Evolutionary conservation across 164 flowering plant genomes (phyloP).

Genomic region (Nymphaea thermarum): DNA sequence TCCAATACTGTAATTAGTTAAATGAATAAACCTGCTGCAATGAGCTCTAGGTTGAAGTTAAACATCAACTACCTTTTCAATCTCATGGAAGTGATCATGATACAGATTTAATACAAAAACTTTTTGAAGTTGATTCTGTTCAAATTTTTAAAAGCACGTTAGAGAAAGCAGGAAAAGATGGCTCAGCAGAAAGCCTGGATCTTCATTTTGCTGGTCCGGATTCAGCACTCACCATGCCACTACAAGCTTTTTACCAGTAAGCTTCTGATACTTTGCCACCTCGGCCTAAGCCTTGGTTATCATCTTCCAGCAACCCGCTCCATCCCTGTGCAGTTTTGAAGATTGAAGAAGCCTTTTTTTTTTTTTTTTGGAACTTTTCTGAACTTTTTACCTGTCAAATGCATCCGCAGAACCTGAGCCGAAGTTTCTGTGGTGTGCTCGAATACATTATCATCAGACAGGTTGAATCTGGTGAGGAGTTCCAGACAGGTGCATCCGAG

Average conservation of each 20-base stretch:
- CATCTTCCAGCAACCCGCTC: conserved; percentile 43
- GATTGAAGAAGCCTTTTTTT: conserved; percentile 49
- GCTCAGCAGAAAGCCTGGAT: conserved; percentile 51
- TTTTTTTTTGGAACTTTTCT: conserved; percentile 63
- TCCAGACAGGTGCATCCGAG: too few species aligned
- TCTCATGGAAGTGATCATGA: neutral
- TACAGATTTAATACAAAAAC: neutral
- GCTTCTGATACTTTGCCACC: conserved; percentile 63
- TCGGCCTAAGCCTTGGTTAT: conserved; percentile 49
- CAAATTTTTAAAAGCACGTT: neutral
- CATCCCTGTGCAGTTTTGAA: conserved; percentile 30
- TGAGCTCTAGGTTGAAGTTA: neutral
- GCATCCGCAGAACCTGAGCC: neutral
- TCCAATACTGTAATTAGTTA: neutral
- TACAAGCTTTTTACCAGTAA: conserved; percentile 43
- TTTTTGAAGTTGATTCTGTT: neutral
- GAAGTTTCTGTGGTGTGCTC: too few species aligned
- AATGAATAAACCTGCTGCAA: neutral
- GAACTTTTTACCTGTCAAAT: conserved; percentile 38
- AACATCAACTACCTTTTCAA: neutral
- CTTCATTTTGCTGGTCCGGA: conserved; percentile 51
- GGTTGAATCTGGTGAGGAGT: too few species aligned
- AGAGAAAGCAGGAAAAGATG: conserved; percentile 31
- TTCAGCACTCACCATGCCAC: conserved; percentile 46
- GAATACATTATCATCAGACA: too few species aligned